These are phyloP conservation scores for Afroboletus lepidellus DNA, from an alignment of 1,284 basidiomycete species.

Conservation along the genomic window DNA sequence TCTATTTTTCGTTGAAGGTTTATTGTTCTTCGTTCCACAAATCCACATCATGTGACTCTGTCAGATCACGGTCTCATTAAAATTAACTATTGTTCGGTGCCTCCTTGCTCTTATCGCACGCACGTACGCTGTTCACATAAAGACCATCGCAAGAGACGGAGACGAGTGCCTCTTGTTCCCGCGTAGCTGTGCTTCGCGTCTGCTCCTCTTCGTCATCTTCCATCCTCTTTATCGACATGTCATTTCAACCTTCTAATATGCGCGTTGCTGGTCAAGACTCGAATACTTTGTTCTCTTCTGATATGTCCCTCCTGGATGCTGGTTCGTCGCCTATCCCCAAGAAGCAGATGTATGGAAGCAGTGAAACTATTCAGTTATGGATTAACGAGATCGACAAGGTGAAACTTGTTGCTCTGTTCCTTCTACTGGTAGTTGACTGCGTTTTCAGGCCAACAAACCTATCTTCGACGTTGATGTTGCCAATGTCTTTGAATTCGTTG, in stretches of 20 bases:
- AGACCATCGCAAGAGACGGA: constrained; percentile 7
- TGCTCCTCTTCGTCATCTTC: constrained; percentile 12
- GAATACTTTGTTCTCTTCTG: constrained; percentile 13
- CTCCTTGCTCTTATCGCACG: constrained; percentile 9
- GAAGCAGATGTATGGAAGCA: constrained; percentile 27
- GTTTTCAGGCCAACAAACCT: constrained; percentile 15
- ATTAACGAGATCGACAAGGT: constrained; percentile 26
- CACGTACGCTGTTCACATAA: constrained; percentile 11
- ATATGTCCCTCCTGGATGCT: constrained; percentile 1
- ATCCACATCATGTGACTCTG: constrained; percentile 22
- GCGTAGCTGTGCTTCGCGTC: constrained; percentile 32
- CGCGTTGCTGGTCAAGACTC: constrained; percentile 32
- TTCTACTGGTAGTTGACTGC: constrained; percentile 2
- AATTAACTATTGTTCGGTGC: constrained; percentile 32
- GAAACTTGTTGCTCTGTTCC: constrained; percentile 1
- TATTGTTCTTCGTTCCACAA: constrained; percentile 24
- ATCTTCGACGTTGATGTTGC: constrained; percentile 1
- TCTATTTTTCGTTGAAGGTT: constrained; percentile 5
- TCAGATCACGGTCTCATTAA: background rate
- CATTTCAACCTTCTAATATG: constrained; percentile 15
- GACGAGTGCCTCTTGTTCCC: constrained; percentile 2
- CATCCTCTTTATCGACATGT: constrained; percentile 19
- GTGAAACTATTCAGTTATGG: constrained; percentile 27
- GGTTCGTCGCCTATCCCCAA: constrained; percentile 3
- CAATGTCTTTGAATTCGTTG: constrained; percentile 14